Percentiles rank a stretch among this genome's conserved stretches.
phyloP scores from a whole-genome alignment of 2,329 filamentous ascomycete species.

The Aspergillus thermomutatus region DNA sequence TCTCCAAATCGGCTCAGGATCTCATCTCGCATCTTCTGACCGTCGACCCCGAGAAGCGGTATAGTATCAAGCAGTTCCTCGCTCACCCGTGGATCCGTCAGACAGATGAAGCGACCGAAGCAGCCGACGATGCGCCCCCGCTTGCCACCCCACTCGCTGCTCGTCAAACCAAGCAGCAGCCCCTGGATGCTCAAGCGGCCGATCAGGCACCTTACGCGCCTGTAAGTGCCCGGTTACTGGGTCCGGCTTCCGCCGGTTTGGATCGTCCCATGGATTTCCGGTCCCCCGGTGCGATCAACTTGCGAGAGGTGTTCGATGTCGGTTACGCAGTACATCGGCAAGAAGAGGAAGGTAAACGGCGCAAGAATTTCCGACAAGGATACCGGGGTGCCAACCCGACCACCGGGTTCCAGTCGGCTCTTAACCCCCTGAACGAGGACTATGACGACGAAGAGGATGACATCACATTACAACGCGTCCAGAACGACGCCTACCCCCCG shows the following conservation, averaged over 20 bases:
- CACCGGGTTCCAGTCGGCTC: conserved; percentile 59
- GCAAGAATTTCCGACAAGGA: conserved; percentile 76
- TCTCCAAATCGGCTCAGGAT: conserved; percentile 91
- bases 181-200: conserved; percentile 52
- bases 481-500: conserved; percentile 41
- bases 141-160: conserved; percentile 62
- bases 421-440: conserved; percentile 64
- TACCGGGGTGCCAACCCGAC: conserved; percentile 53
- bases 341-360: conserved; percentile 90
- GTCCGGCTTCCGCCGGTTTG: conserved; percentile 51
- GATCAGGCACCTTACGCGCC: conserved; percentile 42
- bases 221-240: conserved; percentile 52
- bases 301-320: conserved; percentile 96
- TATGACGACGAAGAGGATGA: conserved; percentile 59
- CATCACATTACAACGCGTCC: conserved; percentile 13
- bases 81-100: conserved; percentile 89
- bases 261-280: conserved; percentile 85
- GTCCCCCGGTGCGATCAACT: conserved; percentile 88
- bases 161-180: conserved; percentile 54
- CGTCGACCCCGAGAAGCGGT: conserved; percentile 92
- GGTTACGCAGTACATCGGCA: conserved; percentile 96
- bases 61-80: conserved; percentile 88
- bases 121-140: conserved; percentile 67
- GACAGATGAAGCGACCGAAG: conserved; percentile 63
- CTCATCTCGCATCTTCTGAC: conserved; percentile 89